Conservation (phyloP, 306 rosid species). For the Rosa chinensis region DNA sequence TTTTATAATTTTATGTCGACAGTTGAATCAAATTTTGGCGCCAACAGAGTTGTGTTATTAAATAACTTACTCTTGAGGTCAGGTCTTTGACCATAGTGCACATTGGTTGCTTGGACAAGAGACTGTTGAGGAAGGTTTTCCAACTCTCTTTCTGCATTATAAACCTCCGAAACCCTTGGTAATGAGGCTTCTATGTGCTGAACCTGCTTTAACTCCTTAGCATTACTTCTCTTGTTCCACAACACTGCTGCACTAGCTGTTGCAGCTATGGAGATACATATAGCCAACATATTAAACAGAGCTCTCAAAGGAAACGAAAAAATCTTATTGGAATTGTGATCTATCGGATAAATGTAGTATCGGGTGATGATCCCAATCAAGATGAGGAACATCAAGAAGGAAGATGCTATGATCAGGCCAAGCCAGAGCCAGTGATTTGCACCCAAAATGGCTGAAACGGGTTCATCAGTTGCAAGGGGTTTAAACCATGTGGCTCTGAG, state of each 20-base stretch:
- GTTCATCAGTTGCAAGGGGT: constrained; percentile 41
- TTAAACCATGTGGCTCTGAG: constrained; percentile 42
- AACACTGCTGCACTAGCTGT: constrained; percentile 40
- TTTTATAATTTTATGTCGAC: too few species aligned
- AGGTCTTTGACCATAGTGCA: constrained; percentile 70
- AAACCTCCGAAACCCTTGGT: constrained; percentile 34
- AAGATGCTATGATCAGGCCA: constrained; percentile 52
- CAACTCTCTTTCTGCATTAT: constrained; percentile 42
- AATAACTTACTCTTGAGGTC: constrained; percentile 54
- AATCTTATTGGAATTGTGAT: constrained; percentile 42
- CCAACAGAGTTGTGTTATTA: neutral
- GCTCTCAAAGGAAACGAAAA: constrained; percentile 40
- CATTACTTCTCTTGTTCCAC: constrained; percentile 46
- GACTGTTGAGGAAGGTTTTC: constrained; percentile 58
- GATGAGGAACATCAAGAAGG: constrained; percentile 52
- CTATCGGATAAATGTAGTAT: constrained; percentile 59
- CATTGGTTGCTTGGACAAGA: constrained; percentile 42
- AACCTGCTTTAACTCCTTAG: constrained; percentile 40
- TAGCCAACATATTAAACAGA: constrained; percentile 41
- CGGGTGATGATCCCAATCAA: constrained; percentile 40
- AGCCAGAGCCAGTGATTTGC: constrained; percentile 69
- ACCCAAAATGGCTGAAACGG: constrained; percentile 52
- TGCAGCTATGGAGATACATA: constrained; percentile 45
- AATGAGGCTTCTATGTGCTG: constrained; percentile 44
- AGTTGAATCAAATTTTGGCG: too few species aligned